phyloP scores from a whole-genome alignment of 2,329 filamentous ascomycete species.

The Colletotrichum tropicale region DNA sequence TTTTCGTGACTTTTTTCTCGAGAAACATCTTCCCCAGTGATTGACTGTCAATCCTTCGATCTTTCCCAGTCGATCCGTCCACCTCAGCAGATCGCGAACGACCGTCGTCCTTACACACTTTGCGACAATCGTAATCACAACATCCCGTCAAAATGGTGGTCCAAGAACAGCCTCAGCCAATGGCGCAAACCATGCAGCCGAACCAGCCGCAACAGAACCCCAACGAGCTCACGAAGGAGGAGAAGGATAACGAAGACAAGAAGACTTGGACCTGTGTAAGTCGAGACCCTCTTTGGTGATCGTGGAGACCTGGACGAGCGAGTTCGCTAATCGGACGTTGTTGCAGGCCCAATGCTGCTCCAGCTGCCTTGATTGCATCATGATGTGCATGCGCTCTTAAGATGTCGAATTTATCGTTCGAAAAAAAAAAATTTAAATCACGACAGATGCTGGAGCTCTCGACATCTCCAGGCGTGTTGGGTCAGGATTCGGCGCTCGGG shows the following conservation, averaged over 20 bases:
- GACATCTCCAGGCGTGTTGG: not conserved
- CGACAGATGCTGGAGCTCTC: not conserved
- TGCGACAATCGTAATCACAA: not conserved
- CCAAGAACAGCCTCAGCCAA: not conserved
- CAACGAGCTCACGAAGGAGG: not conserved
- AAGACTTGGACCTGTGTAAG: not conserved
- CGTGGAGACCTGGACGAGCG: not conserved
- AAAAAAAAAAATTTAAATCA: not conserved
- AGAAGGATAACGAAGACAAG: not conserved
- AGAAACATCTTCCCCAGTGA: not conserved
- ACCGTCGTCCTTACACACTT: not conserved
- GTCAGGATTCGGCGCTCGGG: not conserved
- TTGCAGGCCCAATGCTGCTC: not conserved
- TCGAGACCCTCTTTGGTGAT: not conserved
- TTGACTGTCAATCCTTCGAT: not conserved
- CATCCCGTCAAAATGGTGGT: not conserved
- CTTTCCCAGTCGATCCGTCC: too few relatives aligned
- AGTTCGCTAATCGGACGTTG: not conserved
- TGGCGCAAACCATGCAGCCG: not conserved
- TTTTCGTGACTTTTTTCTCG: not conserved
- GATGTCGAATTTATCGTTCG: not conserved
- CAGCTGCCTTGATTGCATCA: not conserved
- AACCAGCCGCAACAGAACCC: not conserved
- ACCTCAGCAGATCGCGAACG: not conserved
- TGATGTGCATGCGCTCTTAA: not conserved